These are phyloP conservation scores for Persicaria maculosa DNA, from an alignment of 148 eudicot genomes.

Conservation along the genomic window DNA sequence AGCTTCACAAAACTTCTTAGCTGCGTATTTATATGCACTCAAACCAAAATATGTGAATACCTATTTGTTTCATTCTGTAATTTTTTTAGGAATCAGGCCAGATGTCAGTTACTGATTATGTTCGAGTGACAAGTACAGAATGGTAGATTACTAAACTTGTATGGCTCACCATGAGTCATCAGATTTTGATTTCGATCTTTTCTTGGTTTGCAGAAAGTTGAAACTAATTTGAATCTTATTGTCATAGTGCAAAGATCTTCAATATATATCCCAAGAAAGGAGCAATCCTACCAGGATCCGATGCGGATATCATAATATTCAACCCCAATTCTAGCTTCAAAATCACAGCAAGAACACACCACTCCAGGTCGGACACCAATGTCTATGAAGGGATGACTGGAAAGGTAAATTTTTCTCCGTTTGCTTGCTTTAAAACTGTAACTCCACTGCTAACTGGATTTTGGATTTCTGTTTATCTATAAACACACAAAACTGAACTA, in stretches of 20 bases:
- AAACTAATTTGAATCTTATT: background rate
- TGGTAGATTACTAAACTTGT: conserved; percentile 38
- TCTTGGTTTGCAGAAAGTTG: conserved; percentile 5
- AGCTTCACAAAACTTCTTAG: conserved; percentile 15
- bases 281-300: conserved; percentile 88
- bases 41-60: background rate
- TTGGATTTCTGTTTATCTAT: background rate
- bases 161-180: background rate
- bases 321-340: conserved; percentile 83
- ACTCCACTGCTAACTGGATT: background rate
- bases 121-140: conserved; percentile 91
- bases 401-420: conserved; percentile 41
- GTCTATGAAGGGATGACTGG: conserved; percentile 83
- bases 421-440: too few relatives aligned
- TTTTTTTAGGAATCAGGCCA: conserved; percentile 73
- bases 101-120: conserved; percentile 80
- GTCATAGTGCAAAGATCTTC: conserved; percentile 73
- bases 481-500: background rate
- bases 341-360: conserved; percentile 64
- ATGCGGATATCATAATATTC: conserved; percentile 91
- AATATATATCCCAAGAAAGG: conserved; percentile 95
- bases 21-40: background rate
- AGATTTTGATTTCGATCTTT: background rate
- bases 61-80: background rate
- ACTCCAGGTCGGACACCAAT: conserved; percentile 76